Conservation (phyloP, 208 protist species). For the Herpetomonas samuelpessoai region DNA sequence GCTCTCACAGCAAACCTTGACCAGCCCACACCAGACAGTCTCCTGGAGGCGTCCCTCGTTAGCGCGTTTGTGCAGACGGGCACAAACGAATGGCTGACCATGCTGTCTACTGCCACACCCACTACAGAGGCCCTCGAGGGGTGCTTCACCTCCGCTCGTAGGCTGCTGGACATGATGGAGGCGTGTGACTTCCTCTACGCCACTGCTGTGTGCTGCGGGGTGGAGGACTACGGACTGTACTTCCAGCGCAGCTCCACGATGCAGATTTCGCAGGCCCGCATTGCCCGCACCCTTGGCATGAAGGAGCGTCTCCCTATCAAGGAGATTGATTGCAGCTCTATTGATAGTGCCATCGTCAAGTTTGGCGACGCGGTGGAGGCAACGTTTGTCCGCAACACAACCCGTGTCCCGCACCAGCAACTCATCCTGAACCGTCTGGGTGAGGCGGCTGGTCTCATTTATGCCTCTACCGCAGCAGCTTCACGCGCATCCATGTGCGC, state of each 20-base stretch:
- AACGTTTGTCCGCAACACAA: slow-evolving; percentile 74
- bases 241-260: slow-evolving; percentile 85
- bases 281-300: slow-evolving; percentile 52
- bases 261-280: slow-evolving; percentile 76
- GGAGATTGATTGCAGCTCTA: slow-evolving; percentile 56
- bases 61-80: slow-evolving; percentile 63
- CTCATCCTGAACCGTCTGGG: slow-evolving; percentile 81
- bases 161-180: slow-evolving; percentile 67
- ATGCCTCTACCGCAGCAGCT: slow-evolving; percentile 73
- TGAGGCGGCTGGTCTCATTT: slow-evolving; percentile 72
- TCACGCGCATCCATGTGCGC: slow-evolving; percentile 73
- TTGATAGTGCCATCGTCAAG: slow-evolving; percentile 73
- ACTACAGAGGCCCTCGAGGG: slow-evolving; percentile 47
- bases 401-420: slow-evolving; percentile 65
- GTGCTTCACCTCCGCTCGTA: slow-evolving; percentile 40
- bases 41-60: slow-evolving; percentile 69
- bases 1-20: slow-evolving; percentile 84
- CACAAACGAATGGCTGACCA: slow-evolving; percentile 49
- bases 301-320: slow-evolving; percentile 68
- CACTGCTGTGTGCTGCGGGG: slow-evolving; percentile 73
- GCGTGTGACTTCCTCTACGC: slow-evolving; percentile 69
- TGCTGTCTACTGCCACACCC: slow-evolving; percentile 53
- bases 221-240: slow-evolving; percentile 80
- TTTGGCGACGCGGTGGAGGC: slow-evolving; percentile 82
- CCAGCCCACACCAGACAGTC: slow-evolving; percentile 69